phyloP scores from a whole-genome alignment of 441 rosid species.

The Populus hybrid region DNA sequence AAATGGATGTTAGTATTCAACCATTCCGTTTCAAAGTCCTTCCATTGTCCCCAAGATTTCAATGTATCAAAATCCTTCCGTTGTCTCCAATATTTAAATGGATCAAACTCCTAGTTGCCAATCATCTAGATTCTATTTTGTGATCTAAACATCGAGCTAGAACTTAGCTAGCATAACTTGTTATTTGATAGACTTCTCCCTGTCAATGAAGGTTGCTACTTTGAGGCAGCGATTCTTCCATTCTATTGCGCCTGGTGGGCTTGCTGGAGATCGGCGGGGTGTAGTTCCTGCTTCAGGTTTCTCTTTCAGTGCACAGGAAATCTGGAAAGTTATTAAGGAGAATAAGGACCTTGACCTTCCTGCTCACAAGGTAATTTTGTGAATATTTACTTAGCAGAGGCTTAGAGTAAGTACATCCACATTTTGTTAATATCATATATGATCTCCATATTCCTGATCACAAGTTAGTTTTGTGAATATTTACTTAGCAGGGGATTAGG shows the following conservation, averaged over 20 bases:
- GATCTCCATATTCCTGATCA: constrained; percentile 59
- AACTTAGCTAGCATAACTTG: background rate
- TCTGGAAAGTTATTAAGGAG: constrained; percentile 97
- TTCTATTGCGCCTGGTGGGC: constrained; percentile 98
- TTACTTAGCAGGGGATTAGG: background rate
- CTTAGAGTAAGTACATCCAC: background rate
- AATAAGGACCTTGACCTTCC: constrained; percentile 99
- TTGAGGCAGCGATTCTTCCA: constrained; percentile 89
- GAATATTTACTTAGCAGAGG: background rate
- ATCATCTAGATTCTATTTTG: constrained; percentile 5
- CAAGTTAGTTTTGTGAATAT: constrained; percentile 51
- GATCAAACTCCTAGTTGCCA: background rate
- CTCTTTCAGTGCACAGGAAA: constrained; percentile 88
- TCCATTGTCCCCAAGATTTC: background rate
- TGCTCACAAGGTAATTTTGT: constrained; percentile 87
- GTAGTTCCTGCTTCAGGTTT: constrained; percentile 99
- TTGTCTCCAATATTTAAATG: too few relatives aligned
- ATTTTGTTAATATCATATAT: constrained; percentile 12
- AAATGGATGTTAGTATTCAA: background rate
- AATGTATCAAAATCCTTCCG: too few relatives aligned
- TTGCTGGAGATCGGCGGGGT: constrained; percentile 98
- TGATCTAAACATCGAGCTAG: constrained; percentile 4
- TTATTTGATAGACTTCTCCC: constrained; percentile 1
- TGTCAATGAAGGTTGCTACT: constrained; percentile 59
- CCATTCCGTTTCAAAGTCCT: background rate